Percentiles rank a stretch among this genome's conserved stretches.
These are phyloP conservation scores for Colletotrichum incanum DNA, from an alignment of 2,329 filamentous ascomycete species.

Conservation along the genomic window DNA sequence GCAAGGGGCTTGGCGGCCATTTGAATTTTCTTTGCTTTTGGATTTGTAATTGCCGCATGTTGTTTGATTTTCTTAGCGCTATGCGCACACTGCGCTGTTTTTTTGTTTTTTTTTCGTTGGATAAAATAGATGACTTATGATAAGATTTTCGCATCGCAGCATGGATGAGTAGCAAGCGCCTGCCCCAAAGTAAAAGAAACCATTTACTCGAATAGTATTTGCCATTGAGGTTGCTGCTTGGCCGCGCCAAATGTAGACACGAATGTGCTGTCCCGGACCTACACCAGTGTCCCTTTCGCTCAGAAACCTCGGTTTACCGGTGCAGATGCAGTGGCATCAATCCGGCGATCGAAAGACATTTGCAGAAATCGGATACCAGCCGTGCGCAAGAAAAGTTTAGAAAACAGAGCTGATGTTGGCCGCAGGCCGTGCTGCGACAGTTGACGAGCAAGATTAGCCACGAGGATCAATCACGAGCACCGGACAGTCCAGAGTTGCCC, in stretches of 20 bases:
- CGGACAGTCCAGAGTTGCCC: neutral
- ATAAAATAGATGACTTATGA: too few species aligned
- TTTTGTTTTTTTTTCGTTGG: too few species aligned
- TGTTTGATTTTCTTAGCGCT: neutral
- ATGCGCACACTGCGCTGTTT: neutral
- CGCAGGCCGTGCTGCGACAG: too few species aligned
- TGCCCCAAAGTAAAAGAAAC: neutral
- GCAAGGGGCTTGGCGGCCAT: neutral
- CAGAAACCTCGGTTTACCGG: too few species aligned
- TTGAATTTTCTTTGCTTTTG: neutral
- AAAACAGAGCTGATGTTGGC: neutral
- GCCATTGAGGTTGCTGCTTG: neutral
- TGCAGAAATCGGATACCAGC: neutral
- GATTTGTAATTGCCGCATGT: neutral
- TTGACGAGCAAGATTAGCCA: neutral
- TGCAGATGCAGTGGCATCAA: too few species aligned
- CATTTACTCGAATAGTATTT: too few species aligned
- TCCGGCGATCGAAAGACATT: neutral
- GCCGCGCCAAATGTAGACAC: rapidly evolving
- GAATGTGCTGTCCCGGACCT: neutral
- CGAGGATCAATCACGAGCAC: neutral
- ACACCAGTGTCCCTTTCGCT: neutral
- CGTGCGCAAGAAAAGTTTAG: neutral
- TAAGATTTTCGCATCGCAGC: neutral
- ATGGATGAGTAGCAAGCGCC: neutral